These are phyloP conservation scores for Ustilago tritici DNA, from an alignment of 1,284 basidiomycete genomes.

Conservation along the genomic window DNA sequence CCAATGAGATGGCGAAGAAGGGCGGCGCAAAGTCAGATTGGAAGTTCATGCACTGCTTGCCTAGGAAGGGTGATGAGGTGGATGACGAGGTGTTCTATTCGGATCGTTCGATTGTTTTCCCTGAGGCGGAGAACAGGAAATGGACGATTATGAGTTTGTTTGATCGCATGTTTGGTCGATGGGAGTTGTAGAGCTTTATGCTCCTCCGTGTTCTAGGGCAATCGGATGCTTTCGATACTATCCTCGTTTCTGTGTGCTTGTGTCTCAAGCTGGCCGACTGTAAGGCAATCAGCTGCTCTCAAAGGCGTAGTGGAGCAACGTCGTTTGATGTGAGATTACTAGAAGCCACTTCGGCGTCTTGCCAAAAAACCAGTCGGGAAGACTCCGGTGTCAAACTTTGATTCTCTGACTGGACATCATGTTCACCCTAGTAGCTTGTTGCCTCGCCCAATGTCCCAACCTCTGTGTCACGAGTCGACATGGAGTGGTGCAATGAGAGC, in stretches of 20 bases:
- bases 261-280: too few relatives aligned
- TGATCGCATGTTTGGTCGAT: conserved; percentile 64
- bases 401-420: conserved; percentile 1
- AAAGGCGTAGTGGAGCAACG: neutral
- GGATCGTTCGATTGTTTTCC: conserved; percentile 66
- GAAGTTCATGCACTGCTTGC: conserved; percentile 97
- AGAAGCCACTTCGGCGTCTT: neutral
- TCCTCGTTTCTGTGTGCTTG: too few relatives aligned
- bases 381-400: neutral
- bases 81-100: conserved; percentile 69
- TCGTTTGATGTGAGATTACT: conserved; percentile 4
- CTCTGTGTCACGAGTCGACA: too few relatives aligned
- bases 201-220: neutral
- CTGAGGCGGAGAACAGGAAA: conserved; percentile 69
- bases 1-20: conserved; percentile 75
- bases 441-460: too few relatives aligned
- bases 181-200: conserved; percentile 42
- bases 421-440: too few relatives aligned
- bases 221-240: neutral
- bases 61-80: conserved; percentile 88
- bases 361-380: neutral
- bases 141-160: conserved; percentile 70
- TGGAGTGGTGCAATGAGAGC: too few relatives aligned
- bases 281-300: too few relatives aligned
- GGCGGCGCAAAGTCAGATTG: conserved; percentile 87